phyloP scores from a whole-genome alignment of 805 yeast genomes.

The Spathaspora boniae region DNA sequence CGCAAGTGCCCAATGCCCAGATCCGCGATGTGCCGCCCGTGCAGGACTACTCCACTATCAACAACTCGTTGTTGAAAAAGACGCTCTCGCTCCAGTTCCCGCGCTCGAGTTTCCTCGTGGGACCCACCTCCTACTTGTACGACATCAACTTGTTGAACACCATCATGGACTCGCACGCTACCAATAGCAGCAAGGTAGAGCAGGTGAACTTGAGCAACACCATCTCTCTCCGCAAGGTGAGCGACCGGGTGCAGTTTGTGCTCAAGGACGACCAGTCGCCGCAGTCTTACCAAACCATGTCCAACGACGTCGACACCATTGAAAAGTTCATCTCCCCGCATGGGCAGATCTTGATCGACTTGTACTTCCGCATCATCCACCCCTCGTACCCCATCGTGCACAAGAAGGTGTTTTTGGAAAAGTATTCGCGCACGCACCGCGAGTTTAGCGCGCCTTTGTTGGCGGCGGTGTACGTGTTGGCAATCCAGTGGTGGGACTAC shows the following conservation, averaged over 20 bases:
- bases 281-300: constrained; percentile 63
- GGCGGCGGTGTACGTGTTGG: constrained; percentile 86
- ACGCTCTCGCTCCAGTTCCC: constrained; percentile 82
- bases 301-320: constrained; percentile 75
- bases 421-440: constrained; percentile 84
- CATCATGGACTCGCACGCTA: constrained; percentile 40
- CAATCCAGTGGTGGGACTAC: constrained; percentile 93
- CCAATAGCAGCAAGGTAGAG: constrained; percentile 50
- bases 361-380: constrained; percentile 82
- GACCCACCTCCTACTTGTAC: constrained; percentile 76
- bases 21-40: constrained; percentile 57
- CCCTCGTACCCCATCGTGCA: constrained; percentile 91
- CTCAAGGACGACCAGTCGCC: constrained; percentile 78
- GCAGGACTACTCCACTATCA: constrained; percentile 63
- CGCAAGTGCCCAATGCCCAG: constrained; percentile 38
- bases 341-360: constrained; percentile 75
- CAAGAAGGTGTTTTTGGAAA: constrained; percentile 86
- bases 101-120: constrained; percentile 82
- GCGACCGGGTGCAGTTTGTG: constrained; percentile 70
- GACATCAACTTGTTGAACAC: constrained; percentile 68
- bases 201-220: constrained; percentile 72
- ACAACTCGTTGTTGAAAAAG: constrained; percentile 60
- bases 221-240: constrained; percentile 73
- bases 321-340: constrained; percentile 89
- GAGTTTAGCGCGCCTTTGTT: constrained; percentile 88